Evolutionary conservation across 257 asterid species (phyloP), one percentile per base, ranked within the genome.

Genomic region (Ilex aquifolium): DNA sequence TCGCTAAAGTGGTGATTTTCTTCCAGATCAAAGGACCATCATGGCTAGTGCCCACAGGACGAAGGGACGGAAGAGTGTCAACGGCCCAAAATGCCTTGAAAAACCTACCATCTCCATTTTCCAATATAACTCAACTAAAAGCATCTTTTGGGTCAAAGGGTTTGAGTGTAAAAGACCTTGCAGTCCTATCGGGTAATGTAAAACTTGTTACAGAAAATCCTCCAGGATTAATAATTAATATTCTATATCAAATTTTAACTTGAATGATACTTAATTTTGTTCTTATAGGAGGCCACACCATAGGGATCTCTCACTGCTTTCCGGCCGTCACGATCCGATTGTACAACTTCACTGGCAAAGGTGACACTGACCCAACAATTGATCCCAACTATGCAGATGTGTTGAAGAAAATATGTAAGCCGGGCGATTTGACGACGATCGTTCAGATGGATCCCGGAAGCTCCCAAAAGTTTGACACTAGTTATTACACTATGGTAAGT

Each of bases 61-160:
- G 97, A 69, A 77, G 87, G 63, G 96, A 87, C 67, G 95, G 95
- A 44, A 80, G 64, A 44, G 85, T 77, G 30, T 88, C 97, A 2
- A 62, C 6, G 11, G 21, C 79, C 8, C 60, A 49, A 10, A 93
- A 90, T 14, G 90, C 85, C 11, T 50, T 75, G 27, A 14, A 14
- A 0, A 64, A 70, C 1, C 36, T 77, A 4, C 27, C 27, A 21
- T 21, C 27, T 21, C 27, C 27, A 21, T 21, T 21, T 21, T 21
- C 27, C 27, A 21, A 21, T 21, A 21, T 21, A 0, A 21, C 27
- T 21, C 27, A 21, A 21, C 27, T 21, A 21, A 21, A 21, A 21
- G 27, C 27, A 21, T 21, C 27, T 21, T 21, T 21, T 21, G 27
- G 27, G 27, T 0, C 27, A 21, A 21, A 21, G 27, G 27, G 27